Evolutionary conservation across 164 flowering plant species (phyloP).

Genomic region (Aristolochia fimbriata): DNA sequence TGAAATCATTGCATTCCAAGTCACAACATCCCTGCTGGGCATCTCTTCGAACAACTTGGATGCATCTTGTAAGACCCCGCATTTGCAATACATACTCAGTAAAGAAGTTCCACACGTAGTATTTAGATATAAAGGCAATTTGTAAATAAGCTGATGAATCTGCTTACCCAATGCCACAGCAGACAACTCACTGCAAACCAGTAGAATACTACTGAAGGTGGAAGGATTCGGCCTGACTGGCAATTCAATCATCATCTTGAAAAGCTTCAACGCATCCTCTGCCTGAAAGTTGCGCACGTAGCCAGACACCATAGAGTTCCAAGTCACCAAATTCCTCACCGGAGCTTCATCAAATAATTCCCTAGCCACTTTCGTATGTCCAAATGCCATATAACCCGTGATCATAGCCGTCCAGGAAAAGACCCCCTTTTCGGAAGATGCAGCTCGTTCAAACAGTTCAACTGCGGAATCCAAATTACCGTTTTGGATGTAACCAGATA

Average conservation of each 20-base stretch:
- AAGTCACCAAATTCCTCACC: conserved; percentile 18
- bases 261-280: conserved; percentile 19
- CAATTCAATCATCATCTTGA: conserved; percentile 12
- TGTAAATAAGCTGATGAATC: conserved; percentile 17
- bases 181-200: conserved; percentile 20
- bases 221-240: conserved; percentile 14
- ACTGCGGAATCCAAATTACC: conserved; percentile 15
- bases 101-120: conserved; percentile 16
- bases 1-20: conserved; percentile 28
- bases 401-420: conserved; percentile 24
- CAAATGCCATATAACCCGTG: conserved; percentile 20
- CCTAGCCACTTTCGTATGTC: conserved; percentile 10
- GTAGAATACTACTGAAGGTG: conserved; percentile 17
- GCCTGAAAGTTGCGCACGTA: conserved; percentile 17
- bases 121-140: conserved; percentile 11
- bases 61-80: conserved; percentile 21
- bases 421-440: conserved; percentile 13
- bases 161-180: conserved; percentile 20
- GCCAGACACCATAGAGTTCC: conserved; percentile 27
- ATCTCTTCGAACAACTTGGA: conserved; percentile 13
- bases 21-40: conserved; percentile 14
- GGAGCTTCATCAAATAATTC: conserved; percentile 17
- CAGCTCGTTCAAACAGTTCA: conserved; percentile 12
- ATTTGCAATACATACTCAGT: conserved; percentile 26
- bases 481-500: conserved; percentile 18